Conservation (phyloP, 345 rosid genomes). For the Pistacia vera region DNA sequence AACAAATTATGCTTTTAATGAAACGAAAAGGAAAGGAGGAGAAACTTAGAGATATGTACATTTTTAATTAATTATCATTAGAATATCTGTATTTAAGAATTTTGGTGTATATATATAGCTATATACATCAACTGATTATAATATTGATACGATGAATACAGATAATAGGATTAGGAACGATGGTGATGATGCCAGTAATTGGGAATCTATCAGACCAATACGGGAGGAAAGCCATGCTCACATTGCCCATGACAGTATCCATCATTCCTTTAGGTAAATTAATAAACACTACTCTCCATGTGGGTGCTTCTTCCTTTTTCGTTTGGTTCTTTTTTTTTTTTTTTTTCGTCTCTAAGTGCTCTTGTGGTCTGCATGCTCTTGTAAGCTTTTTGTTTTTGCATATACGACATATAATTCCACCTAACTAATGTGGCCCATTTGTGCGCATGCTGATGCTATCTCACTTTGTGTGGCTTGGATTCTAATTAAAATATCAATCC, state of each 20-base stretch:
- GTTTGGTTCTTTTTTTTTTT: slow-evolving; percentile 3
- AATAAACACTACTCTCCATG: neutral
- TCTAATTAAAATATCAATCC: neutral
- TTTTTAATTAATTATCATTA: neutral
- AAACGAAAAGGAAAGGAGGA: neutral
- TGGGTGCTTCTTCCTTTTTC: neutral
- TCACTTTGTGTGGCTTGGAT: neutral
- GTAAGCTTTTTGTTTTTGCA: neutral
- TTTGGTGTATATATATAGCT: no score
- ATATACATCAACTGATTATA: no score
- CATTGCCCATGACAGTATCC: slow-evolving; percentile 54
- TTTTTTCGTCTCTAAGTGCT: neutral
- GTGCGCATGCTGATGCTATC: no score
- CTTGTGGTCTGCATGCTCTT: neutral
- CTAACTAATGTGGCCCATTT: neutral
- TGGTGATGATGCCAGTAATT: slow-evolving; percentile 56
- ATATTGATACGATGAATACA: slow-evolving; percentile 19
- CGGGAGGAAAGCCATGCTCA: slow-evolving; percentile 68
- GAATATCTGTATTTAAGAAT: no score
- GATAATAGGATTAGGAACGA: slow-evolving; percentile 61
- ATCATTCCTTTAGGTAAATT: slow-evolving; percentile 52
- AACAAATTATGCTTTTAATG: neutral
- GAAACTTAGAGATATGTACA: neutral
- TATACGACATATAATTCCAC: no score
- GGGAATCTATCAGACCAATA: slow-evolving; percentile 65